Base-by-base conservation (phyloP, 2,329 filamentous ascomycete species). In the Calonectria crousiana region DNA sequence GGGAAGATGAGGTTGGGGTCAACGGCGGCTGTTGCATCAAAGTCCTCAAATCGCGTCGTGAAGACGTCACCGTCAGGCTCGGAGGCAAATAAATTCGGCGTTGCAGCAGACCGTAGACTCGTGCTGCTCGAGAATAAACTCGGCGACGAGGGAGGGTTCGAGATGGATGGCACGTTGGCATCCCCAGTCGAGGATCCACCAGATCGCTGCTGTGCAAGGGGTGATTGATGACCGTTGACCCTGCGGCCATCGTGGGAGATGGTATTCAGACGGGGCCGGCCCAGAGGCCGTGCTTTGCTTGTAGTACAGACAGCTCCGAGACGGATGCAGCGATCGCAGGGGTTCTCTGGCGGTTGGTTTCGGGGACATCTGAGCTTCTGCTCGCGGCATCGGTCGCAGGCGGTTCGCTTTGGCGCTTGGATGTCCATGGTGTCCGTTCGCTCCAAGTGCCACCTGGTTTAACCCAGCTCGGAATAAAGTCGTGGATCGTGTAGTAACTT, bases 351-450 rank as follows among this genome's bases (percentile, higher is more conserved):
- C 6, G 26, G 60, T 49, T 65, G 60, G 28, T 23, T 65, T 30
- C 60, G 60, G 38, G 38, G 38, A 47, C 60, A 65, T 16, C 23
- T 44, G 41, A 65, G 60, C 41, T 65, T 65, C 28, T 65, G 60
- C 9, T 65, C 60, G 10, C 60, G 60, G 60, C 60, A 65, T 49
- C 60, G 60, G 20, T 65, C 60, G 60, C 60, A 65, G 41, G 60
- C 60, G 18, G 38, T 47, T 65, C 60, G 44, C 23, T 65, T 65
- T 32, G 60, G 60, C 41, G 60, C 60, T 65, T 65, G 60, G 60
- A 47, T 44, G 9, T 65, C 60, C 60, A 65, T 65, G 26, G 41
- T 47, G 41, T 34, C 41, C 28, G 60, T 65, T 44, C 38, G 60
- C 30, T 34, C 14, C 10, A 53, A 10, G 32, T 60, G n/a, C 23